Conservation (phyloP, 2,329 filamentous ascomycete species). For the Colletotrichum cuscutae region DNA sequence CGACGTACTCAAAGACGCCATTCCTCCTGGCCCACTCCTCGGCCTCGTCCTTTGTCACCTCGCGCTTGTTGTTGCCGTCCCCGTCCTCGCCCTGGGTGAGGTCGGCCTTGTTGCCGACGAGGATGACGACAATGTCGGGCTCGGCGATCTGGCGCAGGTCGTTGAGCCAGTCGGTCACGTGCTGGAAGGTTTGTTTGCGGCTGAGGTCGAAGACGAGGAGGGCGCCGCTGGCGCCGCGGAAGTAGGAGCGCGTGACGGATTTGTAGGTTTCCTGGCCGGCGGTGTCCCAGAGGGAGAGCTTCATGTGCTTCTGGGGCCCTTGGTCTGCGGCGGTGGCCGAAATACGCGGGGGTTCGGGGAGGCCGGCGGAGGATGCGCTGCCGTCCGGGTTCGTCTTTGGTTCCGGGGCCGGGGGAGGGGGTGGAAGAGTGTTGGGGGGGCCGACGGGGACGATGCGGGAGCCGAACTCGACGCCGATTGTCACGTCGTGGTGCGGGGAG, state of each 20-base stretch:
- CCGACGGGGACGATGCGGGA: constrained; percentile 92
- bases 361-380: constrained; percentile 48
- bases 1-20: constrained; percentile 91
- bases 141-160: constrained; percentile 96
- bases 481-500: constrained; percentile 93
- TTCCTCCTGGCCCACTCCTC: constrained; percentile 89
- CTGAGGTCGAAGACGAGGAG: constrained; percentile 96
- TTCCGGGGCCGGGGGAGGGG: constrained; percentile 38
- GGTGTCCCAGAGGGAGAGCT: constrained; percentile 94
- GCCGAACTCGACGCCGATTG: constrained; percentile 96
- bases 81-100: constrained; percentile 60
- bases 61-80: constrained; percentile 68
- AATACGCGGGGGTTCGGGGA: constrained; percentile 63
- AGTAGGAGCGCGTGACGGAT: constrained; percentile 93
- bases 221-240: constrained; percentile 77
- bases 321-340: constrained; percentile 39
- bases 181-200: constrained; percentile 83
- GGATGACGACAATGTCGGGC: constrained; percentile 91
- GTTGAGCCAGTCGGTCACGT: constrained; percentile 92
- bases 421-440: constrained; percentile 73
- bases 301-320: constrained; percentile 79
- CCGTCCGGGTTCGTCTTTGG: constrained; percentile 19
- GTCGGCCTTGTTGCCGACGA: constrained; percentile 97
- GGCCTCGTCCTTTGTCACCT: constrained; percentile 85
- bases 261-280: constrained; percentile 98